phyloP scores from a whole-genome alignment of 1,284 basidiomycete genomes.

The Sporisorium iseilematis-ciliati region DNA sequence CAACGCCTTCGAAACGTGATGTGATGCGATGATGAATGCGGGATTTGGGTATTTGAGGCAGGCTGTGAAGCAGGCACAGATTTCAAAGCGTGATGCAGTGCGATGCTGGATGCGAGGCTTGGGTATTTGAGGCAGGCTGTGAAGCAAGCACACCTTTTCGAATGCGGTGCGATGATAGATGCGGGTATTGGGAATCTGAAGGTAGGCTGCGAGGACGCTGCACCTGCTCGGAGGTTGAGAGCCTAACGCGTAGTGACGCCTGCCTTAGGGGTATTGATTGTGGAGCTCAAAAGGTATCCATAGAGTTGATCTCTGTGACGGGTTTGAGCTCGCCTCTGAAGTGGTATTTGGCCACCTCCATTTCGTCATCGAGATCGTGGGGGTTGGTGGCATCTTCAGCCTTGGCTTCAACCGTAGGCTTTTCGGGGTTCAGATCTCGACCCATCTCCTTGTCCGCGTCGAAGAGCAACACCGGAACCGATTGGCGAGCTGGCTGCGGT shows the following conservation, averaged over 20 bases:
- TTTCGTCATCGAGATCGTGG: background rate
- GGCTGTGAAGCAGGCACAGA: no score
- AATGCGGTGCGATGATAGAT: no score
- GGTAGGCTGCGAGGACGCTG: no score
- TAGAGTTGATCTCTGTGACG: slow-evolving; percentile 8
- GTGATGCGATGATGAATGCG: no score
- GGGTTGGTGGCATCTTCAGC: background rate
- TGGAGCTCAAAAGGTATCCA: slow-evolving; percentile 18
- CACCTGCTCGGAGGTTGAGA: background rate
- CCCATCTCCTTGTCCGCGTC: background rate
- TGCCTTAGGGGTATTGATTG: background rate
- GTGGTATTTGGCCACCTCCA: slow-evolving; percentile 5
- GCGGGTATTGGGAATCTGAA: no score
- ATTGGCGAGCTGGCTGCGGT: background rate
- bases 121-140: no score
- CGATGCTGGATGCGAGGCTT: no score
- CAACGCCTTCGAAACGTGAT: no score
- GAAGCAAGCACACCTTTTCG: no score
- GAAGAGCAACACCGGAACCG: background rate
- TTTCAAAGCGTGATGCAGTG: no score
- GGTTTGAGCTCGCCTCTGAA: slow-evolving; percentile 14
- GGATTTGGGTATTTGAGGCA: no score
- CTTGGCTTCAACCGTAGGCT: background rate
- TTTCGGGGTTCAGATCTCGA: background rate
- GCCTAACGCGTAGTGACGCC: slow-evolving; percentile 3